Evolutionary conservation across 257 asterid genomes (phyloP), one percentile per base, ranked within the genome.

Genomic region (Nicotiana obtusifolia): DNA sequence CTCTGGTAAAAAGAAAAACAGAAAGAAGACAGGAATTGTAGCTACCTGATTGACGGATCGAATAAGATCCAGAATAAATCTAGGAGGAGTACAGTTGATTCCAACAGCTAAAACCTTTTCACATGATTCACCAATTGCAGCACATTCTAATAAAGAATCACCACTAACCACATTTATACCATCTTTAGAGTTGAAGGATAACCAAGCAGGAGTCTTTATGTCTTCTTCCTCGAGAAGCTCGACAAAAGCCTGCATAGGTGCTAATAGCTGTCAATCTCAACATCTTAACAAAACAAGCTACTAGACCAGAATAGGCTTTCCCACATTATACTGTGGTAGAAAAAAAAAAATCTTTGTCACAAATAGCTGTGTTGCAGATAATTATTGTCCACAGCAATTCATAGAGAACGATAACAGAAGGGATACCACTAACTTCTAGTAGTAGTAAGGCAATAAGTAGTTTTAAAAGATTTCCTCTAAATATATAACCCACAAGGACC

Each of bases 81-180:
- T 92, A 14, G 98, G 97, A 11, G 98, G 98, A 30, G 98, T 93
- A 79, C 97, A 94, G 77, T 94, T 94, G 76, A 94, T 89, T 83
- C 98, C 98, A 2, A 94, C 93, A 7, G 97, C 92, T 60, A 93
- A 90, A 83, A 94, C 83, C 84, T 87, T 94, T 75, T 87, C 81
- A 82, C 94, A 90, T 15, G 91, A 90, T 64, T 91, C 97, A 35
- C 94, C 97, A 87, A 92, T 60, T 59, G 91, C 86, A 31, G 84
- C 94, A 82, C 97, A 93, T 59, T 92, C 96, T 28, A 87, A 77
- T 81, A 94, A 84, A 80, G 97, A 89, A 88, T 94, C 97, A 30
- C 97, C 97, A 53, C 96, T 91, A 78, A 93, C 97, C 86, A 92
- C 94, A 75, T 91, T 88, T 69, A 90, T 84, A 61, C 98, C 97